Conservation (phyloP, 805 yeast genomes). For the Blastobotrys muscicola region DNA sequence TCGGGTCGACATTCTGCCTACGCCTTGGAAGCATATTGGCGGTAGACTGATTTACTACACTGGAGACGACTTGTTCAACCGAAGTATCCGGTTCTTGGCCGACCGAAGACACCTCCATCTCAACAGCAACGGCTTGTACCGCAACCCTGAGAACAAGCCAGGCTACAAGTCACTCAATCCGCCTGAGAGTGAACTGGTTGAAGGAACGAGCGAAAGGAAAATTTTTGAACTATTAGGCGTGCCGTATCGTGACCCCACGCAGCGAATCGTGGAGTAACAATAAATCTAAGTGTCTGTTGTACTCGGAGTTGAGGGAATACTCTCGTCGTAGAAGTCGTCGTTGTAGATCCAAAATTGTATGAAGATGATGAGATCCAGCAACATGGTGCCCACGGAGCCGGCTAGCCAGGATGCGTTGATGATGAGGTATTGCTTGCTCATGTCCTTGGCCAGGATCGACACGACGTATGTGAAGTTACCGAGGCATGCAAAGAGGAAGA, state of each 20-base stretch:
- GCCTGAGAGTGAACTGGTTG: slow-evolving; percentile 27
- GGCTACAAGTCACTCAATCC: neutral
- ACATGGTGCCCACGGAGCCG: slow-evolving; percentile 82
- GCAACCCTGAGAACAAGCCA: neutral
- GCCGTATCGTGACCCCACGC: slow-evolving; percentile 28
- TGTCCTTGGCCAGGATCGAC: slow-evolving; percentile 68
- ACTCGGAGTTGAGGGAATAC: neutral
- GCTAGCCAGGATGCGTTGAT: slow-evolving; percentile 89
- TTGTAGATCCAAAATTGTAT: slow-evolving; percentile 72
- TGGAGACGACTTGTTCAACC: slow-evolving; percentile 45
- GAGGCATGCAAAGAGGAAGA: slow-evolving; percentile 88
- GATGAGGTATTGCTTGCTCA: slow-evolving; percentile 57
- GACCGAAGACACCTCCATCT: slow-evolving; percentile 30
- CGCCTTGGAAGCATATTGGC: slow-evolving; percentile 38
- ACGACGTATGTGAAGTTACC: slow-evolving; percentile 89
- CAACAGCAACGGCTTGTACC: slow-evolving; percentile 37
- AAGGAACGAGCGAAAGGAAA: slow-evolving; percentile 34
- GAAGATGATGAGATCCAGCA: slow-evolving; percentile 75
- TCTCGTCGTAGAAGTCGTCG: slow-evolving; percentile 4
- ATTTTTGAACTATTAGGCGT: slow-evolving; percentile 40
- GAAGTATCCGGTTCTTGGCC: slow-evolving; percentile 38
- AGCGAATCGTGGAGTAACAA: slow-evolving; percentile 23
- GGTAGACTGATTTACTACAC: slow-evolving; percentile 44
- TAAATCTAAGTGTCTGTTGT: too few relatives aligned
- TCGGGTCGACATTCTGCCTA: slow-evolving; percentile 42